Evolutionary conservation across 2,329 filamentous ascomycete genomes (phyloP).

Genomic region (Aspergillus udagawae): DNA sequence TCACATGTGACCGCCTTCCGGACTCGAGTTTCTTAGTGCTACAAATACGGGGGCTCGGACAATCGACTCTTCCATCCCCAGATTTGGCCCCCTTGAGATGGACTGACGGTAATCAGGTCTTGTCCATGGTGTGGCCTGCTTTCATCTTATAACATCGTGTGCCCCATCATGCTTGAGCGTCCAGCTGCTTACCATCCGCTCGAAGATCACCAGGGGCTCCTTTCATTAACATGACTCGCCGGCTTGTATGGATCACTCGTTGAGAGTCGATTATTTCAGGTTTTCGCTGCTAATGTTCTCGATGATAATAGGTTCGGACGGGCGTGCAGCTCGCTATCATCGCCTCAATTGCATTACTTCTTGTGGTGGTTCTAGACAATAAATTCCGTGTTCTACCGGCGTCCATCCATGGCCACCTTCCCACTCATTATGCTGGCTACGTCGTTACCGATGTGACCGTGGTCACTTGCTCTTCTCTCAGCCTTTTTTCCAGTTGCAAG

Average conservation of each 20-base stretch:
- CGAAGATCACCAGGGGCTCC: constrained; percentile 27
- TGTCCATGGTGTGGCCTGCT: constrained; percentile 21
- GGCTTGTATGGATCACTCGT: constrained; percentile 32
- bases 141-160: constrained; percentile 10
- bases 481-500: constrained; percentile 70
- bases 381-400: constrained; percentile 83
- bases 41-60: constrained; percentile 1
- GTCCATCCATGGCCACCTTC: constrained; percentile 81
- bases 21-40: constrained; percentile 12
- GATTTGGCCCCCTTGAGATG: constrained; percentile 27
- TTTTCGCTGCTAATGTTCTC: constrained; percentile 7
- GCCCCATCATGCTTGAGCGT: constrained; percentile 31
- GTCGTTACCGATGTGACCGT: constrained; percentile 84
- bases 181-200: constrained; percentile 22
- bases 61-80: constrained; percentile 6
- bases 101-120: constrained; percentile 22
- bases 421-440: constrained; percentile 76
- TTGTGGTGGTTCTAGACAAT: constrained; percentile 79
- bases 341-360: constrained; percentile 61
- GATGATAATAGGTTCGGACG: constrained; percentile 53
- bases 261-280: background rate
- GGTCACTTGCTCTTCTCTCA: constrained; percentile 69
- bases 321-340: constrained; percentile 70
- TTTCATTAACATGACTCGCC: constrained; percentile 39
- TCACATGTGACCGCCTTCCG: constrained; percentile 28